Conservation (phyloP, 2,329 filamentous ascomycete genomes). For the Rhinocladiella mackenziei region DNA sequence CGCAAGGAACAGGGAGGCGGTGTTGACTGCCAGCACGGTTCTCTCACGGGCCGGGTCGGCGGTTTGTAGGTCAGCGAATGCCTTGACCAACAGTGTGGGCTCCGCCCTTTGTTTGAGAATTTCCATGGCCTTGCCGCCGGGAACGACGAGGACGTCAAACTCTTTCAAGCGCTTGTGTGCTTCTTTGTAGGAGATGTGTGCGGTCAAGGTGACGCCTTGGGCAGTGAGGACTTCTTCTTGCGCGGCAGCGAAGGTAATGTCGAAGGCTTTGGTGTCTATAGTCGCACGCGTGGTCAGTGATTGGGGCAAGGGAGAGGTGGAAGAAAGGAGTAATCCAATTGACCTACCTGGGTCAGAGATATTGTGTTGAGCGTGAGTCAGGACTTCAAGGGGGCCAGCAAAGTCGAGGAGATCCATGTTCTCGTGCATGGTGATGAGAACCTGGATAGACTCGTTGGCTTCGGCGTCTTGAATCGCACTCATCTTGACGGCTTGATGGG, state of each 20-base stretch:
- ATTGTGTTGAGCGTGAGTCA: constrained; percentile 53
- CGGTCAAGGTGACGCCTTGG: constrained; percentile 66
- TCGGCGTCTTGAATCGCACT: constrained; percentile 47
- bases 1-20: constrained; percentile 72
- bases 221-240: constrained; percentile 47
- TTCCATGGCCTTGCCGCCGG: constrained; percentile 63
- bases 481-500: constrained; percentile 37
- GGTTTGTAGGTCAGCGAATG: constrained; percentile 75
- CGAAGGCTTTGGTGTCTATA: constrained; percentile 51
- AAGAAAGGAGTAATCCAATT: constrained; percentile 23
- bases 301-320: constrained; percentile 36
- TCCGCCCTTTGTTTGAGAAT: constrained; percentile 58
- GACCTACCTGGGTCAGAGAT: constrained; percentile 48
- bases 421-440: constrained; percentile 56
- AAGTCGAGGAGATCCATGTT: constrained; percentile 57
- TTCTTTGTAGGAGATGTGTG: constrained; percentile 74
- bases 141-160: constrained; percentile 74
- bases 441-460: constrained; percentile 50
- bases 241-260: constrained; percentile 50
- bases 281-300: constrained; percentile 23
- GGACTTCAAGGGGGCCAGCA: constrained; percentile 56
- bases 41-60: constrained; percentile 74
- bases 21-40: constrained; percentile 75
- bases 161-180: constrained; percentile 68
- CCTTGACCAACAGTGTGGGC: constrained; percentile 67